Evolutionary conservation across 176 grass and related monocot species (phyloP).

Genomic region (Phoenix dactylifera): DNA sequence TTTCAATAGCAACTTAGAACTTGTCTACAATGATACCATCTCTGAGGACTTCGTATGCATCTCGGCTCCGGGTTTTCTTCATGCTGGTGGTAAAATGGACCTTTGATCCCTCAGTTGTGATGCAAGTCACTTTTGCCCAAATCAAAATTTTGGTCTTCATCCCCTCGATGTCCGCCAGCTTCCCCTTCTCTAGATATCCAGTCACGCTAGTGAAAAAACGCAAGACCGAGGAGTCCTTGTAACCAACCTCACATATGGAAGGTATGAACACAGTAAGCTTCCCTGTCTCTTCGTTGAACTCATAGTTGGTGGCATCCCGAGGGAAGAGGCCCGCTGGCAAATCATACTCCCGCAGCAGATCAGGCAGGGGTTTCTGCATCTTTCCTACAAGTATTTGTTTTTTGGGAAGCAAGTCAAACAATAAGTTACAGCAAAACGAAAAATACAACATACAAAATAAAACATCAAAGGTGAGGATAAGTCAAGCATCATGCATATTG

Average conservation of each 20-base stretch:
- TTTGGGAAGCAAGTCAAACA: background rate
- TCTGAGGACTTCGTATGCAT: slow-evolving; percentile 67
- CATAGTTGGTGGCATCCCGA: slow-evolving; percentile 77
- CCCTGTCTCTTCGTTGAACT: slow-evolving; percentile 58
- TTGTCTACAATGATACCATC: slow-evolving; percentile 49
- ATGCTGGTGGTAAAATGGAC: slow-evolving; percentile 67
- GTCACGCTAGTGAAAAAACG: slow-evolving; percentile 55
- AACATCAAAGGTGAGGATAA: no score
- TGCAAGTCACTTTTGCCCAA: slow-evolving; percentile 68
- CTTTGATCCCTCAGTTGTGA: slow-evolving; percentile 69
- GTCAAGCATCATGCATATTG: no score
- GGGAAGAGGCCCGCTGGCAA: slow-evolving; percentile 72
- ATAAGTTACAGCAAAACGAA: background rate
- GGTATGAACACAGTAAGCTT: slow-evolving; percentile 80
- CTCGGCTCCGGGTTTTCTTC: slow-evolving; percentile 59
- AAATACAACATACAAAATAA: background rate
- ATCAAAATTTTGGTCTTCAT: slow-evolving; percentile 92
- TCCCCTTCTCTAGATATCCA: slow-evolving; percentile 51
- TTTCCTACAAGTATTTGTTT: slow-evolving; percentile 29
- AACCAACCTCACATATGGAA: slow-evolving; percentile 69
- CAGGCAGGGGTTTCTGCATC: slow-evolving; percentile 84
- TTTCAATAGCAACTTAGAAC: slow-evolving; percentile 27
- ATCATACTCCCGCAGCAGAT: slow-evolving; percentile 72
- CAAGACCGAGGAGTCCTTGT: slow-evolving; percentile 75
- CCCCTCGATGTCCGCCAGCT: slow-evolving; percentile 54